phyloP scores from a whole-genome alignment of 768 basidiomycete genomes.

The Lactifluus echinatus region DNA sequence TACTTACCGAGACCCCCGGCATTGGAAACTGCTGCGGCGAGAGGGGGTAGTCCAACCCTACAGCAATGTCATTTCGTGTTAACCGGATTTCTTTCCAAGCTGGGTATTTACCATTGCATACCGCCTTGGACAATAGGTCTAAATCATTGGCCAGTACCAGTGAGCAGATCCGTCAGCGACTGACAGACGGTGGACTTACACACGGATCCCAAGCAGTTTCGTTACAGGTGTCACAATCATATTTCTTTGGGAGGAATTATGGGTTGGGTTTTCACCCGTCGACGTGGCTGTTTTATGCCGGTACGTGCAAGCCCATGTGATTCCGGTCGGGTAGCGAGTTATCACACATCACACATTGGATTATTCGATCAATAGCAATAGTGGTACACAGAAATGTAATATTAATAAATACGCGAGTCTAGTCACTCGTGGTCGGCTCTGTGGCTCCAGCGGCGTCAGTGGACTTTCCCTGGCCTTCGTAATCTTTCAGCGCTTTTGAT shows the following conservation, averaged over 20 bases:
- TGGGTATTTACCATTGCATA: conserved; percentile 68
- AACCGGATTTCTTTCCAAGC: not conserved
- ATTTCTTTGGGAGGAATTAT: not conserved
- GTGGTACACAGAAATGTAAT: too few relatives aligned
- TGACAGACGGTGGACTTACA: conserved; percentile 37
- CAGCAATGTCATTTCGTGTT: conserved; percentile 8
- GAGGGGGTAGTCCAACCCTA: conserved; percentile 73
- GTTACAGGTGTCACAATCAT: conserved; percentile 52
- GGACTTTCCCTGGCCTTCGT: conserved; percentile 28
- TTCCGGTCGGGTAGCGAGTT: not conserved
- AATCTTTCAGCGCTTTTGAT: conserved; percentile 45
- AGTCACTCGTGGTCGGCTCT: not conserved
- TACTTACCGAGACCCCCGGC: conserved; percentile 68
- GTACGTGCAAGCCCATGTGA: too few relatives aligned
- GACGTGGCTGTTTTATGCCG: too few relatives aligned
- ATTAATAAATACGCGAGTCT: not conserved
- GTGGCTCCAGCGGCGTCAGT: not conserved
- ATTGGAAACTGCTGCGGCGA: conserved; percentile 72
- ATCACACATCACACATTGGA: too few relatives aligned
- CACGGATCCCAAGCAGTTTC: conserved; percentile 53
- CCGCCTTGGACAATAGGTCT: conserved; percentile 83
- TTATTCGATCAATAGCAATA: too few relatives aligned
- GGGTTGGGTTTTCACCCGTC: too few relatives aligned
- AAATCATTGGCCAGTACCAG: not conserved
- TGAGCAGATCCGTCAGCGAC: not conserved